Percentiles rank a stretch among this genome's conserved stretches.
phyloP scores from a whole-genome alignment of 2,329 filamentous ascomycete genomes.

The Exutisphaerella laricina region DNA sequence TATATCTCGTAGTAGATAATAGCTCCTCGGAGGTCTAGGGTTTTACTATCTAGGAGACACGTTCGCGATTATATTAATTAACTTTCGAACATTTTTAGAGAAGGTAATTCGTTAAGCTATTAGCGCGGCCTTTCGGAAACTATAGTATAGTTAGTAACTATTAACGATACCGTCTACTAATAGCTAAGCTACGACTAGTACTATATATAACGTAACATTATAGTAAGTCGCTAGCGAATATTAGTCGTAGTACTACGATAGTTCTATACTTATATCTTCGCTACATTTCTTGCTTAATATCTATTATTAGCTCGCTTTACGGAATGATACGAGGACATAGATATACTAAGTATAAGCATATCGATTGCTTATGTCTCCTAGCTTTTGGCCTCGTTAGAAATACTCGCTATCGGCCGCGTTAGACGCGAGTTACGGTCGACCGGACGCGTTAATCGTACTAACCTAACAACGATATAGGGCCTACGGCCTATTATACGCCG shows the following conservation, averaged over 20 bases:
- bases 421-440: not conserved
- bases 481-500: constrained; percentile 3
- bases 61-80: constrained; percentile 46
- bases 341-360: constrained; percentile 75
- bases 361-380: constrained; percentile 83
- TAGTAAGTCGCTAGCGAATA: not conserved
- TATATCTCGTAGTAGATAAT: not conserved
- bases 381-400: constrained; percentile 79
- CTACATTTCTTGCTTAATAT: constrained; percentile 20
- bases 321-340: not conserved
- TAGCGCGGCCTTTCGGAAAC: constrained; percentile 84
- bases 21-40: not conserved
- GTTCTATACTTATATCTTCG: constrained; percentile 8
- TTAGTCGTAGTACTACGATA: no score
- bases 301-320: constrained; percentile 1
- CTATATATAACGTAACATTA: no score
- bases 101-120: constrained; percentile 74
- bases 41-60: constrained; percentile 42
- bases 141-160: constrained; percentile 17
- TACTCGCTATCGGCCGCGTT: constrained; percentile 55
- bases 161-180: not conserved
- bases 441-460: not conserved
- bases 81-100: constrained; percentile 78
- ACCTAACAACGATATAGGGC: constrained; percentile 5
- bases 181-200: no score